Base-by-base conservation (phyloP, 2,329 filamentous ascomycete genomes). In the Diaporthe batatas region DNA sequence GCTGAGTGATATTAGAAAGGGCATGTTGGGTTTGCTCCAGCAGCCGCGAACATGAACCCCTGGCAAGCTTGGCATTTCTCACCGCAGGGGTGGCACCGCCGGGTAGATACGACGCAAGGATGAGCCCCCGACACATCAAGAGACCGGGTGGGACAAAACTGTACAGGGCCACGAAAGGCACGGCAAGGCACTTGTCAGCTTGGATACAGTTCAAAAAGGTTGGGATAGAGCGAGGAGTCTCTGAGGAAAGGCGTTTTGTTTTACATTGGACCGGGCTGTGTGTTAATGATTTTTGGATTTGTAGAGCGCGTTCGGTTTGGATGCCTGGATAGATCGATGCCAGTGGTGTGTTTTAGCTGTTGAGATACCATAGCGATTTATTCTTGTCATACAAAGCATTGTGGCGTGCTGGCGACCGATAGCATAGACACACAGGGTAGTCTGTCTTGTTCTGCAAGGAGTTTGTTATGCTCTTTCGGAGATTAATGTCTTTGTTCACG, bases 1-100 rank as follows among this genome's bases (percentile, higher is more conserved):
- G 76, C 80, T 89, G 68, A 78, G 79, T 69, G 81, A 82, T 53
- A 77, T 90, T 71, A 84, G 83, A 76, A 80, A 79, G 51, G 83
- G 79, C 39, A 80, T 90, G 57, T 77, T 88, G 72, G 80, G 83
- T 8, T 16, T 74, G 16, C 65, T 59, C 49, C 73, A 71, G 23
- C 54, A 62, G 29, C 51, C 65, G 23, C 39, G 65, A n/a, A 54
- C 39, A 16, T 23, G 42, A 25, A 36, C n/a, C 3, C 21, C 54
- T 3, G 54, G 47, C n/a, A 32, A 42, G 44, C 54, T 1, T 32
- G 47, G n/a, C 32, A 42, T 32, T 34, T 16, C 12, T 21, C 34
- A 47, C 29, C 39, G 55, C 54, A 59, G 16, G 44, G 10, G 49
- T 53, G 21, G 29, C 16, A 47, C 11, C 11, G 42, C 21, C n/a